Base-by-base conservation (phyloP, 495 filamentous ascomycete species). In the Echria macrotheca region DNA sequence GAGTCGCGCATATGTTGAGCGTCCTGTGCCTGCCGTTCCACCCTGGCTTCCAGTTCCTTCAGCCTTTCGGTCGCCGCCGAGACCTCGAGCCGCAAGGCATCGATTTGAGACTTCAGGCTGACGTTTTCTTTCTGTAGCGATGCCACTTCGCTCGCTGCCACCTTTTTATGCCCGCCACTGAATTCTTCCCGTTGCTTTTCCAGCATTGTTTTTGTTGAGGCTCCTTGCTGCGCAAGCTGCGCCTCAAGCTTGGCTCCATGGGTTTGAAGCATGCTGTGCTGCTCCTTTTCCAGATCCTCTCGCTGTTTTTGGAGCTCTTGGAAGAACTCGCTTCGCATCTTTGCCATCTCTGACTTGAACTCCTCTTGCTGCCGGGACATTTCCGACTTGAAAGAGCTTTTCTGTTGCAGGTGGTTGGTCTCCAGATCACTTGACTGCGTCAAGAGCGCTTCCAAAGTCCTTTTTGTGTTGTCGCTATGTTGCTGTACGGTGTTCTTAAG, bases 301-400 rank as follows among this genome's bases (percentile, higher is more conserved):
- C 37, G 24, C 15, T 54, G 52, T 28, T 45, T 49, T 28, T 51
- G 26, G 1, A 47, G 4, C 5, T 54, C 49, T 18, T 29, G 9
- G 26, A 38, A 36, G 21, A 41, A 31, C 2, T 18, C 36, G 5
- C 36, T n/a, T 17, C 14, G 14, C 46, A 19, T 15, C 26, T 29
- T 43, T 29, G 25, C 41, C 22, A 47, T 11, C n/a, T 44, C 39
- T 19, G 9, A 23, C 15, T n/a, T 25, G 22, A 23, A 14, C 17
- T 10, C 40, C 1, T 47, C 48, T 18, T 40, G 22, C 18, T 55
- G 54, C 18, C 29, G 15, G 6, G 9, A 35, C 12, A 35, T 3
- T n/a, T 10, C 31, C 31, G 31, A 3, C 17, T 35, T 15, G 3
- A 35, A 4, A 2, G 12, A n/a, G 3, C 4, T 15, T 10, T 35